These are phyloP conservation scores for Phytophthora litchii DNA, from an alignment of 352 stramenopile species.

Conservation along the genomic window DNA sequence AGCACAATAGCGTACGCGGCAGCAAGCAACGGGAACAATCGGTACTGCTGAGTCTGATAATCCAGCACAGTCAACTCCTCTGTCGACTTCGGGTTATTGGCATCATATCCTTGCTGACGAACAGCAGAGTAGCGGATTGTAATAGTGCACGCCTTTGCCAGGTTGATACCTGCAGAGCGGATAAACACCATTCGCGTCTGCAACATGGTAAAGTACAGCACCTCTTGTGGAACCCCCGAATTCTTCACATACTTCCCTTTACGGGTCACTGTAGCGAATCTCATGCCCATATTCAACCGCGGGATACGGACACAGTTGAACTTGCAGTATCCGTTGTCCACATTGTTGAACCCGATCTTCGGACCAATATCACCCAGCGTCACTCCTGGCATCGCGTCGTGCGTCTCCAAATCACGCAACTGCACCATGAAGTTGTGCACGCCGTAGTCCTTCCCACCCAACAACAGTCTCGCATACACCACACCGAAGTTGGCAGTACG, in stretches of 20 bases:
- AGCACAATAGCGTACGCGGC: slow-evolving; percentile 91
- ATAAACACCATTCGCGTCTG: slow-evolving; percentile 73
- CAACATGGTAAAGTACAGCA: slow-evolving; percentile 87
- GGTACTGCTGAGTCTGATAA: slow-evolving; percentile 96
- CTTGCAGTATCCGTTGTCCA: slow-evolving; percentile 72
- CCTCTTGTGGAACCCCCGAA: slow-evolving; percentile 44
- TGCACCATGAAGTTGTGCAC: slow-evolving; percentile 98
- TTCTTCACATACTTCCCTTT: slow-evolving; percentile 74
- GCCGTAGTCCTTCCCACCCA: slow-evolving; percentile 83
- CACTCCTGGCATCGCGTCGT: slow-evolving; percentile 55
- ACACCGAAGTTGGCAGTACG: slow-evolving; percentile 93
- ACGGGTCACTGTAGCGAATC: slow-evolving; percentile 54
- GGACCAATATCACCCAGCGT: slow-evolving; percentile 68
- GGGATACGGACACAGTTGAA: slow-evolving; percentile 68
- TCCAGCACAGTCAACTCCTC: slow-evolving; percentile 93
- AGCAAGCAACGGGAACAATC: slow-evolving; percentile 92
- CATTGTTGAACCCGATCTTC: slow-evolving; percentile 78
- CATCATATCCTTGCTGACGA: slow-evolving; percentile 86
- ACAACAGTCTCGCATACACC: slow-evolving; percentile 89
- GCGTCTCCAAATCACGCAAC: slow-evolving; percentile 89
- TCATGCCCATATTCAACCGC: slow-evolving; percentile 73
- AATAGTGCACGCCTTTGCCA: slow-evolving; percentile 93
- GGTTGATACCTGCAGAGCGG: slow-evolving; percentile 45
- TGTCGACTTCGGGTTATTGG: slow-evolving; percentile 50
- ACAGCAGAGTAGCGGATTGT: slow-evolving; percentile 94